Conservation (phyloP, 2,329 filamentous ascomycete genomes). For the Proliferodiscus dingleyae region DNA sequence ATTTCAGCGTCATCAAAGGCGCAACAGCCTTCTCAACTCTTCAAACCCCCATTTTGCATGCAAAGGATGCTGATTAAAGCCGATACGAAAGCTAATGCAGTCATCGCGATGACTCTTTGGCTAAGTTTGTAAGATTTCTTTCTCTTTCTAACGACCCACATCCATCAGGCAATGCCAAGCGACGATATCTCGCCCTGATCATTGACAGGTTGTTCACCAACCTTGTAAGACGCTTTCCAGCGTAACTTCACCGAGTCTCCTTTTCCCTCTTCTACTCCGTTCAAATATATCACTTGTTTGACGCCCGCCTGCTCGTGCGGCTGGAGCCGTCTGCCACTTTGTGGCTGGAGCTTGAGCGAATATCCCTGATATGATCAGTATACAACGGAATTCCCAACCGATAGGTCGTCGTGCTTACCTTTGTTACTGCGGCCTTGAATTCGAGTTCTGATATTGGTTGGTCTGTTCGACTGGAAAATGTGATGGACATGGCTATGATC, state of each 20-base stretch:
- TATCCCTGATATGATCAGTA: constrained; percentile 55
- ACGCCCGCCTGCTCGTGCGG: constrained; percentile 70
- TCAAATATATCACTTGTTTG: constrained; percentile 73
- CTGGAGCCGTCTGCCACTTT: constrained; percentile 71
- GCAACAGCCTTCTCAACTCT: too few relatives aligned
- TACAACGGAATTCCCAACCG: not conserved
- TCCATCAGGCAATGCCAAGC: constrained; percentile 63
- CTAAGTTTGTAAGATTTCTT: not conserved
- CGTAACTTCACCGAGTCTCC: constrained; percentile 82
- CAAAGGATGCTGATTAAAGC: too few relatives aligned
- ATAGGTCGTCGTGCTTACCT: constrained; percentile 52
- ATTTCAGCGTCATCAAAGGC: too few relatives aligned
- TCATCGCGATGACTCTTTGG: too few relatives aligned
- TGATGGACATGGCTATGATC: constrained; percentile 65
- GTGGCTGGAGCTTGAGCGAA: constrained; percentile 75
- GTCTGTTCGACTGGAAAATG: constrained; percentile 77
- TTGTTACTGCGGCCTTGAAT: constrained; percentile 90
- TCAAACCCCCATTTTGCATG: too few relatives aligned
- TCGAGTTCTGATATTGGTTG: constrained; percentile 73
- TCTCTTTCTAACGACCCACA: not conserved
- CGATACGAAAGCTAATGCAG: too few relatives aligned
- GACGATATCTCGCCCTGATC: constrained; percentile 83
- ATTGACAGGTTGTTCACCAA: constrained; percentile 61
- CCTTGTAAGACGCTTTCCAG: constrained; percentile 78
- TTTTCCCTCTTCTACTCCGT: constrained; percentile 64